Evolutionary conservation across 2,329 filamentous ascomycete species (phyloP).

Genomic region (Neofusicoccum ribis): DNA sequence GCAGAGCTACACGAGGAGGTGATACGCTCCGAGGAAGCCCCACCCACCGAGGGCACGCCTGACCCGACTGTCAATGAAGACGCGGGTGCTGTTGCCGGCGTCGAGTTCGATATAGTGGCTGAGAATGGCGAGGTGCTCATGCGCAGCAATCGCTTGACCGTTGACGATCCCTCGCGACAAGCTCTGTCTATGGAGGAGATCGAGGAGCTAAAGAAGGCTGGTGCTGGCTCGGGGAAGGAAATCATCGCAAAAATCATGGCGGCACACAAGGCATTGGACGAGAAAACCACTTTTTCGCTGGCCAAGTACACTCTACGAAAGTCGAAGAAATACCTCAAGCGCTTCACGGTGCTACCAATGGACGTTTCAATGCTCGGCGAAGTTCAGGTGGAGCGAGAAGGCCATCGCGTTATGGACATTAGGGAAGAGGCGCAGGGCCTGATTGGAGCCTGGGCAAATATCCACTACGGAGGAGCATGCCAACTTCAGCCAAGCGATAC

Average conservation of each 20-base stretch:
- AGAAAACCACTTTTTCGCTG: constrained; percentile 91
- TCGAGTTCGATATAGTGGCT: constrained; percentile 48
- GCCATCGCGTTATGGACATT: constrained; percentile 79
- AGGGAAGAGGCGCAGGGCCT: constrained; percentile 80
- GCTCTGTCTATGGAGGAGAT: constrained; percentile 72
- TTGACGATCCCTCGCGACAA: constrained; percentile 69
- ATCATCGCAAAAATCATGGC: constrained; percentile 90
- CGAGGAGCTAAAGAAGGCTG: constrained; percentile 69
- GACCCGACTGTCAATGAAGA: constrained; percentile 43
- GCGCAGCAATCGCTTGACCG: constrained; percentile 64
- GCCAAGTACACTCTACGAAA: constrained; percentile 97
- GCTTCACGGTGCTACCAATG: constrained; percentile 82
- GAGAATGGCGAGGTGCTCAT: constrained; percentile 52
- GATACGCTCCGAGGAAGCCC: constrained; percentile 56
- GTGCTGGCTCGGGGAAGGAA: constrained; percentile 77
- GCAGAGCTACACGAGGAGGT: constrained; percentile 79
- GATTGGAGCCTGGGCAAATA: constrained; percentile 85
- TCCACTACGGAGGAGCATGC: constrained; percentile 66
- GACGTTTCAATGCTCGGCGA: constrained; percentile 75
- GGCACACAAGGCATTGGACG: constrained; percentile 83
- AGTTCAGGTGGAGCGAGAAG: constrained; percentile 80
- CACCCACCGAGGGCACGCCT: constrained; percentile 27
- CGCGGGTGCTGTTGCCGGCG: constrained; percentile 29
- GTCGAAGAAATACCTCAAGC: constrained; percentile 85
- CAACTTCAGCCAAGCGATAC: constrained; percentile 26